Percentiles rank a stretch among this genome's conserved stretches.
Evolutionary conservation across 495 filamentous ascomycete genomes (phyloP).

Genomic region (Staphylotrichum tortipilum): DNA sequence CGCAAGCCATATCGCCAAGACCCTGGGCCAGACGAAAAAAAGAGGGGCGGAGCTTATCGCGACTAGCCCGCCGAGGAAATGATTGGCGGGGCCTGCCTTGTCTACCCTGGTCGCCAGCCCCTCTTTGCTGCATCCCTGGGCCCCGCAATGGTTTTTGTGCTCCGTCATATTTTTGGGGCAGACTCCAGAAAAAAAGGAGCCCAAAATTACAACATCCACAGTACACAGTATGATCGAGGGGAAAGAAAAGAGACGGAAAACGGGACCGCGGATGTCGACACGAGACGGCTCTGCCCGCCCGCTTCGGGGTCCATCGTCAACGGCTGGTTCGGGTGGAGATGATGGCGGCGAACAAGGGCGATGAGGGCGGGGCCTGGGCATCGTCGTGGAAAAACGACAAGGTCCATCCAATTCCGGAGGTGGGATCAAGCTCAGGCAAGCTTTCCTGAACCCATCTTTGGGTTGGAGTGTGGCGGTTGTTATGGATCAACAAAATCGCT

Average conservation of each 20-base stretch:
- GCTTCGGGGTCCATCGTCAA: background rate
- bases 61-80: background rate
- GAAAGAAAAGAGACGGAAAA: background rate
- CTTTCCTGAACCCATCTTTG: background rate
- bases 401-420: no score
- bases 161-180: no score
- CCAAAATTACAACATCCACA: no score
- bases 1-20: slow-evolving; percentile 20
- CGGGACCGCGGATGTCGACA: background rate
- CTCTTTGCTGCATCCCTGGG: background rate
- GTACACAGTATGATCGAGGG: no score
- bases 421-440: background rate
- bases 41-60: slow-evolving; percentile 18
- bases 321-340: background rate
- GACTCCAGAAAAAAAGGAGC: no score
- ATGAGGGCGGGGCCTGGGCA: no score
- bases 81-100: slow-evolving; percentile 8
- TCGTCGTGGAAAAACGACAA: no score
- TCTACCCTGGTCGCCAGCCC: no score
- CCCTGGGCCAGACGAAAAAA: background rate
- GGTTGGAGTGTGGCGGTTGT: no score
- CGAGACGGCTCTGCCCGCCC: background rate
- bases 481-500: no score
- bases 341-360: no score
- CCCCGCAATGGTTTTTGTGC: no score